Evolutionary conservation across 768 basidiomycete genomes (phyloP), one percentile per base, ranked within the genome.

Genomic region (Mycena kentingensis): DNA sequence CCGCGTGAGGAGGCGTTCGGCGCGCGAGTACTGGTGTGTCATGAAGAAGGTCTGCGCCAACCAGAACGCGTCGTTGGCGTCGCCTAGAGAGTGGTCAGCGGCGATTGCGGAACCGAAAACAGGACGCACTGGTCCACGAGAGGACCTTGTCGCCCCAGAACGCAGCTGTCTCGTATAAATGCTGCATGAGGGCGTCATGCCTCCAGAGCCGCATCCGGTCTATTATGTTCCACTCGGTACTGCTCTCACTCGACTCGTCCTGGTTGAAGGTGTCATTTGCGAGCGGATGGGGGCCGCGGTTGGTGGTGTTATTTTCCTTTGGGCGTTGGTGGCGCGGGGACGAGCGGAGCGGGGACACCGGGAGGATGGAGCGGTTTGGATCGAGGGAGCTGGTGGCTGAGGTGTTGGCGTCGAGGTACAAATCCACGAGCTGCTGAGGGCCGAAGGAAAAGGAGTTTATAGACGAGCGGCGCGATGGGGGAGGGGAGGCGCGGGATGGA

Each of bases 131-230:
- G 26, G 97, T 98, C 92, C 93, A 95, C 55, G 83, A 90, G 41
- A 98, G 76, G 39, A 98, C 85, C 70, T 99, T 98, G 74, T 96
- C 93, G 4, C 97, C 97, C 97, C 97, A 99, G 67, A 98, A 98
- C 5, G 90, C 88, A 3, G 97, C 96, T 0, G 95, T 97, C 58
- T 93, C 91, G 69, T 98, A 97, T 12, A 99, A 73, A 76, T 99
- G 97, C 70, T 98, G 97, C 86, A 95, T 94, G 59, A 99, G 81
- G 35, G 97, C 96, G 73, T 98, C 97, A 65, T 98, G 95, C 35
- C 97, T 77, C 96, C 96, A 98, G 37, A 93, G 73, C 52, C 97
- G 79, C 93, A 99, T 95, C 26, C 95, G 82, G 71, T 98, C 95
- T 3, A 98, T 85, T 77, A 91, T 85, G 2, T 84, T 84, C 91